These are phyloP conservation scores for Umbilicus rupestris DNA, from an alignment of 164 flowering plant species.

Conservation along the genomic window DNA sequence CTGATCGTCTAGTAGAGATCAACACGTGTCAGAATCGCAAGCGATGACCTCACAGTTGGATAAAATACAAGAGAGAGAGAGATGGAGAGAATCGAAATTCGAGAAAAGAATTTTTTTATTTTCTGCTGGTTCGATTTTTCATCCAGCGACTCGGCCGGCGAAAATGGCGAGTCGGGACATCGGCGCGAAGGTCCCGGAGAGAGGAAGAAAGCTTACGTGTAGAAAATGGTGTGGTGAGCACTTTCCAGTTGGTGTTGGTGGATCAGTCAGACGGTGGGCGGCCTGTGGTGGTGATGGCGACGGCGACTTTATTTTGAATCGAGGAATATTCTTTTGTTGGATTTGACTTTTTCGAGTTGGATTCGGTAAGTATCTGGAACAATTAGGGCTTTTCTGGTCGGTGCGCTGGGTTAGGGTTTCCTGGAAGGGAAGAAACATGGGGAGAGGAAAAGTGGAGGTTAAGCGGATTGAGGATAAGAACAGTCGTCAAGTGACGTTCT, in stretches of 20 bases:
- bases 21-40: not conserved
- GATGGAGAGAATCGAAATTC: not conserved
- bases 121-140: not conserved
- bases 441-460: slow-evolving; percentile 18
- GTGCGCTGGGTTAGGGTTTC: not conserved
- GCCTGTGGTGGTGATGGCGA: not conserved
- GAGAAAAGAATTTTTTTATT: not conserved
- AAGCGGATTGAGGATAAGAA: slow-evolving; percentile 19
- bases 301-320: not conserved
- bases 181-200: not conserved
- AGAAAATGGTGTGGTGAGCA: not conserved
- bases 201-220: not conserved
- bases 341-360: not conserved
- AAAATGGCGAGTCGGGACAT: not conserved
- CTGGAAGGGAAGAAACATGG: slow-evolving; percentile 5
- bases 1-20: not conserved
- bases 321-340: not conserved
- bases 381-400: not conserved
- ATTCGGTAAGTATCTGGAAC: not conserved
- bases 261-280: not conserved
- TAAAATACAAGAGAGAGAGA: not conserved
- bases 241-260: not conserved
- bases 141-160: not conserved
- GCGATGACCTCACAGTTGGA: not conserved
- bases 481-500: slow-evolving; percentile 20